Evolutionary conservation across 176 grass and related monocot species (phyloP).

Genomic region (Raddia guianensis): DNA sequence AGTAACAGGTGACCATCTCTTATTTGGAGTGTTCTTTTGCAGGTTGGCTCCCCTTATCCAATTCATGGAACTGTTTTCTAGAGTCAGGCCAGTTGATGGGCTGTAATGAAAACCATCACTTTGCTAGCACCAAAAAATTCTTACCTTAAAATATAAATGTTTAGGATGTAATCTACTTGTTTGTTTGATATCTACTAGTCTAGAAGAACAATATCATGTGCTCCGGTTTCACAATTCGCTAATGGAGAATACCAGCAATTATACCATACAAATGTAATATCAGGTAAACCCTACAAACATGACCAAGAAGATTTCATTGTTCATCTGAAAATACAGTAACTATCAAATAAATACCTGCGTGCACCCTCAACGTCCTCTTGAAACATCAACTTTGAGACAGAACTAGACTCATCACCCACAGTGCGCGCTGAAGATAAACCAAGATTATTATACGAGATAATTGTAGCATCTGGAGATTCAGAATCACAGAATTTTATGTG

Average conservation of each 20-base stretch:
- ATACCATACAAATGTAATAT: neutral
- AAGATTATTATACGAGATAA: neutral
- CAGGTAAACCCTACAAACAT: neutral
- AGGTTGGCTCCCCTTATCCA: conserved; percentile 1
- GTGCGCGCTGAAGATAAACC: neutral
- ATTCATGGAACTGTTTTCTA: conserved; percentile 10
- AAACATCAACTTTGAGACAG: conserved; percentile 39
- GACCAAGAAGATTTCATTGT: neutral
- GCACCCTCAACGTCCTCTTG: conserved; percentile 24
- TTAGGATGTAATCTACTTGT: neutral
- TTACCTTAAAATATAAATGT: neutral
- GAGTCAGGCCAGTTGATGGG: conserved; percentile 2
- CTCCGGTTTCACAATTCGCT: neutral
- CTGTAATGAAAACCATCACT: conserved; percentile 20
- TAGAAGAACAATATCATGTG: neutral
- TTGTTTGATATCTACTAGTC: neutral
- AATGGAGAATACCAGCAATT: neutral
- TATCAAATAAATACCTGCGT: conserved; percentile 44
- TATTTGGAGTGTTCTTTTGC: conserved; percentile 15
- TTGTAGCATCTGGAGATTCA: neutral
- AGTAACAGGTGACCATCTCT: conserved; percentile 12
- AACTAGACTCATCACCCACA: neutral
- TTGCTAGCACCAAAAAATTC: neutral
- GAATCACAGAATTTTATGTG: neutral
- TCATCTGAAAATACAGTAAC: neutral